phyloP scores from a whole-genome alignment of 495 filamentous ascomycete species.

The Lophiostoma macrostomum region DNA sequence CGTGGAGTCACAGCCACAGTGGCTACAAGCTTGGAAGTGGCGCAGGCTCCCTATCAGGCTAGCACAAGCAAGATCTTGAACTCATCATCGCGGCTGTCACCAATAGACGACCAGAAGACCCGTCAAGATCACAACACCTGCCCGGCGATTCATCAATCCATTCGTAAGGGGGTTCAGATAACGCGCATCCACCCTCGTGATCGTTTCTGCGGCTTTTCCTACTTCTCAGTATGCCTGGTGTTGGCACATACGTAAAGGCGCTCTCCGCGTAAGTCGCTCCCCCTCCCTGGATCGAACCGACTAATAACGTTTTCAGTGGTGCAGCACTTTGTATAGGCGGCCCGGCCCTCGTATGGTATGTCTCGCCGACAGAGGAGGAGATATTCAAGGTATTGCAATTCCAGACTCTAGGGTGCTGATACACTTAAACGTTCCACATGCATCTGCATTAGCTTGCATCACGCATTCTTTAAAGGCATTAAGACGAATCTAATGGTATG shows the following conservation, averaged over 20 bases:
- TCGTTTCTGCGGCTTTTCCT: no score
- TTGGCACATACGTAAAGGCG: slow-evolving; percentile 24
- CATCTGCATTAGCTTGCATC: slow-evolving; percentile 1
- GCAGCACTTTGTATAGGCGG: slow-evolving; percentile 72
- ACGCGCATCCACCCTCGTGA: no score
- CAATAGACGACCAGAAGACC: no score
- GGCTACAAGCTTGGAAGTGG: no score
- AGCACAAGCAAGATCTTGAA: no score
- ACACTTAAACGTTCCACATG: no score
- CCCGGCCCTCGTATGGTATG: slow-evolving; percentile 73
- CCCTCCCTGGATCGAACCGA: slow-evolving; percentile 5
- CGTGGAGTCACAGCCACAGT: not conserved
- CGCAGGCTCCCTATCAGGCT: no score
- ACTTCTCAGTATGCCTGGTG: slow-evolving; percentile 10
- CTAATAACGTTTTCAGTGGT: slow-evolving; percentile 52
- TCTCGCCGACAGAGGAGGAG: slow-evolving; percentile 87
- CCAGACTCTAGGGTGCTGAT: slow-evolving; percentile 2
- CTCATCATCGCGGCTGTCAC: no score
- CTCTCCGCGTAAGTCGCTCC: slow-evolving; percentile 16
- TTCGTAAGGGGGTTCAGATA: no score
- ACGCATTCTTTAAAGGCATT: no score
- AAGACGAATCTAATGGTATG: slow-evolving; percentile 4
- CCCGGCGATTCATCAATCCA: no score
- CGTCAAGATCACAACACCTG: no score
- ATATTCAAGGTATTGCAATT: slow-evolving; percentile 59